Evolutionary conservation across 176 grass and related monocot species (phyloP).

Genomic region (Avena sativa): DNA sequence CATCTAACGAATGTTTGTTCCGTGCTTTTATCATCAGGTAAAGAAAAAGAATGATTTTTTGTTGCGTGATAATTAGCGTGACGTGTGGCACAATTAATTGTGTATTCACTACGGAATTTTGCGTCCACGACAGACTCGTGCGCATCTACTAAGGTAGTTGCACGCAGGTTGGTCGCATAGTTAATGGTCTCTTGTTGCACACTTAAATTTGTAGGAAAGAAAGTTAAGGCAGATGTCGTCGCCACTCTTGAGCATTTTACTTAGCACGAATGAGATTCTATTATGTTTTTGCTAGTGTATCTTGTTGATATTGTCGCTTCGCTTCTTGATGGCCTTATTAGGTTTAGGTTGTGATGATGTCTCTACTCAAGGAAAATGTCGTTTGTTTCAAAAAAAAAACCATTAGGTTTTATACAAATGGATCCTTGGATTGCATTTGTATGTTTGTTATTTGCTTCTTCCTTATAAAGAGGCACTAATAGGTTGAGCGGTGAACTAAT

Average conservation of each 20-base stretch:
- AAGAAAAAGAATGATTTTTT: too few species aligned
- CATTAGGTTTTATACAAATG: too few species aligned
- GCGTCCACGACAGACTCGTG: not conserved
- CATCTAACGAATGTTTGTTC: too few species aligned
- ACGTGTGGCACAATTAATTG: not conserved
- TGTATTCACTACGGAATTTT: not conserved
- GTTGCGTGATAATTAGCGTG: not conserved
- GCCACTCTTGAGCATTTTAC: not conserved
- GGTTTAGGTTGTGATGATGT: not conserved
- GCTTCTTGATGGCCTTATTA: not conserved
- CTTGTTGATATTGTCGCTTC: not conserved
- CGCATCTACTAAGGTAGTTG: not conserved
- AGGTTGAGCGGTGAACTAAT: not conserved
- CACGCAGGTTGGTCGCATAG: not conserved
- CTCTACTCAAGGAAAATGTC: not conserved
- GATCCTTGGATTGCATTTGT: too few species aligned
- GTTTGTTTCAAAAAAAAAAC: too few species aligned
- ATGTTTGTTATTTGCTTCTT: too few species aligned
- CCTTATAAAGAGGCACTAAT: too few species aligned
- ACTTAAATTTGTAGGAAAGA: not conserved
- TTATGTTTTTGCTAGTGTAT: not conserved
- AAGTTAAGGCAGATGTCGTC: not conserved
- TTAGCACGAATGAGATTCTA: not conserved
- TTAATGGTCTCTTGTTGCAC: not conserved
- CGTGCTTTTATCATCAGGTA: too few species aligned